Conservation (phyloP, 1,139 yeast genomes). For the Suhomyces chickasaworum region DNA sequence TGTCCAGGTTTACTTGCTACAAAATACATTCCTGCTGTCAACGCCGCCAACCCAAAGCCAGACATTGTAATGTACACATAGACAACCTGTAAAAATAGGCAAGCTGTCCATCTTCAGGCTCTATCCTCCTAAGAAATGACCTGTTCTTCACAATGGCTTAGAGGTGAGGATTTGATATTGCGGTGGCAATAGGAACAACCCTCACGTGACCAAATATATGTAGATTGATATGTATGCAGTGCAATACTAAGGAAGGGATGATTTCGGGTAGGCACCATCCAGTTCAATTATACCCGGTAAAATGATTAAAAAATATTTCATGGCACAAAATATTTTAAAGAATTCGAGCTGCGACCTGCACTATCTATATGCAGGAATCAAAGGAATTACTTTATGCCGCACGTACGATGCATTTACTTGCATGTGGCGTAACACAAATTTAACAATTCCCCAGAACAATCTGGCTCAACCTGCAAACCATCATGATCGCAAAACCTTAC, state of each 20-base stretch:
- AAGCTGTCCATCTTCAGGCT: neutral
- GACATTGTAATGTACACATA: neutral
- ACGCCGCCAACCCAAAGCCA: neutral
- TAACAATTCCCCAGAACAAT: conserved; percentile 5
- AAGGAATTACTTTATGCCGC: neutral
- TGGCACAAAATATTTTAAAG: neutral
- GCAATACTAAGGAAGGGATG: neutral
- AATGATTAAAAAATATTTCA: neutral
- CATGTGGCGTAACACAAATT: conserved; percentile 1
- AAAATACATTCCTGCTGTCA: neutral
- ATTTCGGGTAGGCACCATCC: neutral
- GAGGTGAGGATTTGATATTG: too few species aligned
- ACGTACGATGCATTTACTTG: neutral
- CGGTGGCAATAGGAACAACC: too few species aligned
- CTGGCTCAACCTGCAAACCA: conserved; percentile 9
- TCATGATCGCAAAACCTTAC: conserved; percentile 4
- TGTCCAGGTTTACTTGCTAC: neutral
- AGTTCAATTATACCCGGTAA: neutral
- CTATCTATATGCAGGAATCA: neutral
- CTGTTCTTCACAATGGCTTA: too few species aligned
- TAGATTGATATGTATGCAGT: neutral
- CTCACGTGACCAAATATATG: too few species aligned
- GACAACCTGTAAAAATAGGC: neutral
- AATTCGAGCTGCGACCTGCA: neutral
- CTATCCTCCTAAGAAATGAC: too few species aligned